Evolutionary conservation across 495 filamentous ascomycete genomes (phyloP).

Genomic region (Aspergillus egyptiacus): DNA sequence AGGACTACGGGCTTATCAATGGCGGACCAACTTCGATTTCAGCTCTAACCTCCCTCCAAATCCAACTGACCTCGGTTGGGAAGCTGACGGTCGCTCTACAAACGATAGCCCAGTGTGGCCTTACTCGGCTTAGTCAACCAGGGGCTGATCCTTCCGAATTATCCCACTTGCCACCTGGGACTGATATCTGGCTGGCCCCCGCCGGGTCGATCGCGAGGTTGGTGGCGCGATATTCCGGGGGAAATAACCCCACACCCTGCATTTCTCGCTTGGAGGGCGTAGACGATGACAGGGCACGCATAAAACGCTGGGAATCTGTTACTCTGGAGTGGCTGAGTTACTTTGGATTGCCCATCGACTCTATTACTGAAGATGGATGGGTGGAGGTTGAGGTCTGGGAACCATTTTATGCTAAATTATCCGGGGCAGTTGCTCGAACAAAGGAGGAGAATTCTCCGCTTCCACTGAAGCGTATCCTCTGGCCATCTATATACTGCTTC

Average conservation of each 20-base stretch:
- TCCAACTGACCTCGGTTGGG: conserved; percentile 35
- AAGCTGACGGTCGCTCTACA: conserved; percentile 36
- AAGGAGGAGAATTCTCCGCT: conserved; percentile 33
- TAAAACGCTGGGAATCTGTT: conserved; percentile 34
- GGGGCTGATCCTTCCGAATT: conserved; percentile 18
- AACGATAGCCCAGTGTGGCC: conserved; percentile 35
- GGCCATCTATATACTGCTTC: conserved; percentile 46
- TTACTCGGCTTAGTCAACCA: conserved; percentile 29
- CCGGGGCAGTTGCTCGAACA: conserved; percentile 32
- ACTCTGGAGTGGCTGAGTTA: conserved; percentile 38
- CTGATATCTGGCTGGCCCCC: conserved; percentile 47
- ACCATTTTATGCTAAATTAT: conserved; percentile 40
- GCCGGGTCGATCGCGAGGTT: conserved; percentile 44
- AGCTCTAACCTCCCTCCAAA: conserved; percentile 34
- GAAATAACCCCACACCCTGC: conserved; percentile 9
- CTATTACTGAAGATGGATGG: conserved; percentile 35
- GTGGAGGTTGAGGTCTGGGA: conserved; percentile 45
- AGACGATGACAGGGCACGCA: conserved; percentile 8
- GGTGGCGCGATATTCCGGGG: conserved; percentile 25
- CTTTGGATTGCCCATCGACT: conserved; percentile 33
- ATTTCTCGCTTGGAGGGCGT: conserved; percentile 17
- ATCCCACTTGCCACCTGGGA: conserved; percentile 21
- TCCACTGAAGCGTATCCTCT: conserved; percentile 42
- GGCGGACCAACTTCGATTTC: conserved; percentile 26
- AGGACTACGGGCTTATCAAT: conserved; percentile 25